Evolutionary conservation across 2,329 filamentous ascomycete genomes (phyloP), one percentile per base, ranked within the genome.

Genomic region (Botrytis squamosa): DNA sequence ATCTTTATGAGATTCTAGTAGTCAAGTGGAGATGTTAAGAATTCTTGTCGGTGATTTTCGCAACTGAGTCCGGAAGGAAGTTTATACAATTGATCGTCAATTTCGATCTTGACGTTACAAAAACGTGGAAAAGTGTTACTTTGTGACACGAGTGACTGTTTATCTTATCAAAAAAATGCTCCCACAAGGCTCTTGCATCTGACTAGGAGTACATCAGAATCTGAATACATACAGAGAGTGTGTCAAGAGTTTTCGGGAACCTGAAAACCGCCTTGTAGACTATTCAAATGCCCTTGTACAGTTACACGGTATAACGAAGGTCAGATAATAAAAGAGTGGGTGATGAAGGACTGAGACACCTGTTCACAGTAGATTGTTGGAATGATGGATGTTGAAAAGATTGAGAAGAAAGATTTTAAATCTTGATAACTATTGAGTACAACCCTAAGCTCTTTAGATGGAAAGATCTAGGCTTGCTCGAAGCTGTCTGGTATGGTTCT

Each of bases 1-100:
- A 92, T 92, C 62, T 73, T 82, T 79, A 52, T 74, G 75, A 71
- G 78, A 20, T 77, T 75, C 38, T 76, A 66, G 18, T 42, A 36
- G 55, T 18, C n/a, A 20, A 18, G 49, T 18, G 5, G 20, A 62
- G 20, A 18, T 25, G 3, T 36, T 40, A 20, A 38, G 8, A 49
- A 18, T 29, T 38, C 33, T 36, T 38, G 64, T n/a, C 46, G 38
- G 52, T 46, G 70, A 22, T 57, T 40, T 18, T 46, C 36, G 40
- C 57, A 6, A 44, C n/a, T 22, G 22, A 16, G 16, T 18, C n/a
- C 18, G 14, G 52, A 57, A 29, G 52, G 7, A 57, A 57, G n/a
- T 1, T 57, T 29, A 3, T 55, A 55, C 52, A 33, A 29, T 57
- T 16, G 7, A 49, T 57, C 29, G 7, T 59, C 40, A 52, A 18